Conservation (phyloP, 2,329 filamentous ascomycete genomes). For the Magnaporthiopsis poae region DNA sequence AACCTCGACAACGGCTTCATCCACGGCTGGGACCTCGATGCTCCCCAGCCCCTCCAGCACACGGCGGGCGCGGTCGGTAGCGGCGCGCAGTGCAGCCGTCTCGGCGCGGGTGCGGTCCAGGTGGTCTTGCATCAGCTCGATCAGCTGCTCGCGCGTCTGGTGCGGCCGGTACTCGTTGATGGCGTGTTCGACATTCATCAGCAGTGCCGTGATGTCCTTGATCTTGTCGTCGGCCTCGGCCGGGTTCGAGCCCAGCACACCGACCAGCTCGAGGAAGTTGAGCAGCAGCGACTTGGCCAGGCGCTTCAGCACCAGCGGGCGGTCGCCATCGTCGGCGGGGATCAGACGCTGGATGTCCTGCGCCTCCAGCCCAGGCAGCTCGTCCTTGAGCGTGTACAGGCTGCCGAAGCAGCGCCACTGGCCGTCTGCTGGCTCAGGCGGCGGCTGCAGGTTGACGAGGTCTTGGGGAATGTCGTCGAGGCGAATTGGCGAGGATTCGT, state of each 20-base stretch:
- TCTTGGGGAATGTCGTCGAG: conserved; percentile 53
- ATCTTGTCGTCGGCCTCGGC: conserved; percentile 58
- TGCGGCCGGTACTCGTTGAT: conserved; percentile 92
- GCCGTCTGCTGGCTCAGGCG: conserved; percentile 60
- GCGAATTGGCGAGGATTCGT: conserved; percentile 22
- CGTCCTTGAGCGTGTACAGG: conserved; percentile 51
- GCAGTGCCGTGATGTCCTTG: conserved; percentile 66
- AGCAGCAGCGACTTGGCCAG: conserved; percentile 77
- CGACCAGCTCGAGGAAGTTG: conserved; percentile 78
- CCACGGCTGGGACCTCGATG: conserved; percentile 27
- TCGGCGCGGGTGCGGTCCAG: conserved; percentile 63
- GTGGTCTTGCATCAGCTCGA: conserved; percentile 78
- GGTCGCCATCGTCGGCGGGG: conserved; percentile 45
- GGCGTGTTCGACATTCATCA: conserved; percentile 85
- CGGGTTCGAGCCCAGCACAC: conserved; percentile 59
- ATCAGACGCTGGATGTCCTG: conserved; percentile 60
- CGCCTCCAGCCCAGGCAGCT: conserved; percentile 57
- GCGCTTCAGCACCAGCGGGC: conserved; percentile 60
- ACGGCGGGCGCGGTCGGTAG: conserved; percentile 62
- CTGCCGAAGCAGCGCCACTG: conserved; percentile 68
- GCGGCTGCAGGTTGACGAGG: conserved; percentile 70
- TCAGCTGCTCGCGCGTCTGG: conserved; percentile 80
- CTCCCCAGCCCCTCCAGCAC: conserved; percentile 60
- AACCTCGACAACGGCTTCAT: conserved; percentile 9
- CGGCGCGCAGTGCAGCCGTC: conserved; percentile 56